Conservation (phyloP, 176 grass and related monocot genomes). For the Stipa capillata region DNA sequence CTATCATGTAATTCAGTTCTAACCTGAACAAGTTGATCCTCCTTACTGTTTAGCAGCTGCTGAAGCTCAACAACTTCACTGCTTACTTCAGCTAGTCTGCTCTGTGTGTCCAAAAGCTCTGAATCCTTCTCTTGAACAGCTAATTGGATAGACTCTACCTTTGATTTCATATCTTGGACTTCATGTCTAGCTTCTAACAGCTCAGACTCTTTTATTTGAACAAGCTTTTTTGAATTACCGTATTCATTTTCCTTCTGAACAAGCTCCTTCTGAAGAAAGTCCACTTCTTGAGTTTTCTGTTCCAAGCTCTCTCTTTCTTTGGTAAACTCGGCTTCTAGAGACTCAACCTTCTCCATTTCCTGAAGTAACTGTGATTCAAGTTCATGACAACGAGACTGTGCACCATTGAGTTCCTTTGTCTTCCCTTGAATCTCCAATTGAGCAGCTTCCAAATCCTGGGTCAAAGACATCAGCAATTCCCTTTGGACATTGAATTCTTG, state of each 20-base stretch:
- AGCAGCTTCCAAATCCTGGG: conserved; percentile 55
- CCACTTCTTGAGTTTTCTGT: conserved; percentile 53
- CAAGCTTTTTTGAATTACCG: conserved; percentile 47
- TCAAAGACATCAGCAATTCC: conserved; percentile 50
- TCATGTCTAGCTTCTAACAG: conserved; percentile 59
- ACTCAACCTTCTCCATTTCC: conserved; percentile 46
- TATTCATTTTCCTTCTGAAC: conserved; percentile 47
- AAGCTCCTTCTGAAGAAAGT: conserved; percentile 57
- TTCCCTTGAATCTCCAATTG: conserved; percentile 44
- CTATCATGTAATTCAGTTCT: conserved; percentile 44
- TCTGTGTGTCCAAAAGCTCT: conserved; percentile 46
- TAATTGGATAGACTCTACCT: conserved; percentile 50
- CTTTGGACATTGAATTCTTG: conserved; percentile 50
- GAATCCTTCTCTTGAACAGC: conserved; percentile 54
- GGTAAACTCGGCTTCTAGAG: conserved; percentile 45
- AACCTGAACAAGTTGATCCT: conserved; percentile 46
- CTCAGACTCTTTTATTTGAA: conserved; percentile 61
- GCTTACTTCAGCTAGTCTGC: conserved; percentile 38
- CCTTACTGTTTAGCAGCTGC: conserved; percentile 45
- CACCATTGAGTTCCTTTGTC: conserved; percentile 40
- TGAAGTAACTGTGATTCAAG: conserved; percentile 45
- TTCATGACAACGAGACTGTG: conserved; percentile 28
- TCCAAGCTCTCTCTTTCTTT: conserved; percentile 60
- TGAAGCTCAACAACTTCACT: conserved; percentile 35
- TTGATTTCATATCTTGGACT: conserved; percentile 69